Evolutionary conservation across 345 rosid species (phyloP).

Genomic region (Geranium brycei): DNA sequence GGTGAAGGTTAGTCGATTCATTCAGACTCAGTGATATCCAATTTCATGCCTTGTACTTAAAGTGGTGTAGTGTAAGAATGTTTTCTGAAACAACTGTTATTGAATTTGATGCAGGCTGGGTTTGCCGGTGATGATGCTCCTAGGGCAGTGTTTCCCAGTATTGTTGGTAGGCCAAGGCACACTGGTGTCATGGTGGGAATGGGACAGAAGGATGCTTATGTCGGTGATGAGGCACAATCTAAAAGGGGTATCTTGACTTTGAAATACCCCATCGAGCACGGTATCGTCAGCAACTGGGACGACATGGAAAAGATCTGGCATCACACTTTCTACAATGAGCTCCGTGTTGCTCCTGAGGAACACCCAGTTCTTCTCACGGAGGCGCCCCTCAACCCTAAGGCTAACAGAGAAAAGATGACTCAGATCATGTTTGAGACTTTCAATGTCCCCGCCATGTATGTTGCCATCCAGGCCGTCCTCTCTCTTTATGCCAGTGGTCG

Average conservation of each 20-base stretch:
- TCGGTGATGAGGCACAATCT: conserved; percentile 39
- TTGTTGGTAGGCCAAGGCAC: conserved; percentile 36
- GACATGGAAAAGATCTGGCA: conserved; percentile 48
- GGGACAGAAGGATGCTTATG: conserved; percentile 41
- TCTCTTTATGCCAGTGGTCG: conserved; percentile 38
- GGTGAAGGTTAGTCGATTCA: conserved; percentile 41
- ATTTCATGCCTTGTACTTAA: background rate
- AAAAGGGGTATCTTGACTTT: conserved; percentile 39
- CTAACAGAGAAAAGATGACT: conserved; percentile 41
- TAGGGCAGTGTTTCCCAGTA: conserved; percentile 40
- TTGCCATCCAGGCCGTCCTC: conserved; percentile 32
- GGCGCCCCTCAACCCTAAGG: conserved; percentile 42
- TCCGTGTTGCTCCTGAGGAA: conserved; percentile 41
- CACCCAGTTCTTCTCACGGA: conserved; percentile 37
- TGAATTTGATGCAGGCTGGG: conserved; percentile 19
- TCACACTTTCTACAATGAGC: conserved; percentile 38
- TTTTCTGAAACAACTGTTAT: background rate
- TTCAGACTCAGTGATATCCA: background rate
- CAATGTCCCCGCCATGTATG: conserved; percentile 33
- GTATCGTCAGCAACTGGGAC: conserved; percentile 43
- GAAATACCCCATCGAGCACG: conserved; percentile 40
- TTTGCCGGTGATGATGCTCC: conserved; percentile 46
- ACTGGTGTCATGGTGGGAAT: conserved; percentile 45
- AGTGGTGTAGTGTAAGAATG: background rate
- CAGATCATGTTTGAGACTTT: conserved; percentile 38